Percentiles rank a stretch among this genome's conserved stretches.
Evolutionary conservation across 208 protist species (phyloP).

Genomic region (Leishmania martiniquensis): DNA sequence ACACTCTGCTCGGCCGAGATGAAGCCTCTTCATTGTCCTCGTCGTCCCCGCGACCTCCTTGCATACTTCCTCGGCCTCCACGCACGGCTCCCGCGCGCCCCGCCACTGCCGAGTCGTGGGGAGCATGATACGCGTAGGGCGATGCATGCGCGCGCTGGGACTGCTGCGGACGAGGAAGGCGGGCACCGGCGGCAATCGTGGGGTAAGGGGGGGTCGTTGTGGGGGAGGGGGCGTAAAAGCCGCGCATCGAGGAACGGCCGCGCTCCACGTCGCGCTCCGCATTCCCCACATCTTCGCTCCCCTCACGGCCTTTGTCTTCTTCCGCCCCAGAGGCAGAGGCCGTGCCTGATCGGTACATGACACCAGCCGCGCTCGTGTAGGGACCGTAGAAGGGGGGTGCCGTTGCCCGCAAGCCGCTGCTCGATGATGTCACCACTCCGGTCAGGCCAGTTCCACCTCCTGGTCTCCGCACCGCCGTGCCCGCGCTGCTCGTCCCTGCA

Average conservation of each 20-base stretch:
- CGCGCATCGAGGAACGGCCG: slow-evolving; percentile 18
- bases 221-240: slow-evolving; percentile 3
- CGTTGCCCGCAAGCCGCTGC: slow-evolving; percentile 16
- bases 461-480: neutral
- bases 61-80: neutral
- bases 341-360: neutral
- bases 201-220: neutral
- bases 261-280: neutral
- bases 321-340: neutral
- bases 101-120: neutral
- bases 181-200: neutral
- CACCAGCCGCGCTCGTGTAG: neutral
- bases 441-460: neutral
- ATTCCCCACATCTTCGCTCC: slow-evolving; percentile 5
- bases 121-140: neutral
- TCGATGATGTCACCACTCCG: neutral
- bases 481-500: neutral
- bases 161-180: neutral
- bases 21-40: slow-evolving; percentile 12
- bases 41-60: slow-evolving; percentile 2
- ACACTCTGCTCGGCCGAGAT: slow-evolving; percentile 22
- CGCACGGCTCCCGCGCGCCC: neutral
- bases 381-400: slow-evolving; percentile 16
- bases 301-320: neutral
- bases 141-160: neutral